A percentile compares a stretch with the other conserved stretches of the same genome.
phyloP scores from a whole-genome alignment of 495 filamentous ascomycete genomes.

The Terfezia boudieri region DNA sequence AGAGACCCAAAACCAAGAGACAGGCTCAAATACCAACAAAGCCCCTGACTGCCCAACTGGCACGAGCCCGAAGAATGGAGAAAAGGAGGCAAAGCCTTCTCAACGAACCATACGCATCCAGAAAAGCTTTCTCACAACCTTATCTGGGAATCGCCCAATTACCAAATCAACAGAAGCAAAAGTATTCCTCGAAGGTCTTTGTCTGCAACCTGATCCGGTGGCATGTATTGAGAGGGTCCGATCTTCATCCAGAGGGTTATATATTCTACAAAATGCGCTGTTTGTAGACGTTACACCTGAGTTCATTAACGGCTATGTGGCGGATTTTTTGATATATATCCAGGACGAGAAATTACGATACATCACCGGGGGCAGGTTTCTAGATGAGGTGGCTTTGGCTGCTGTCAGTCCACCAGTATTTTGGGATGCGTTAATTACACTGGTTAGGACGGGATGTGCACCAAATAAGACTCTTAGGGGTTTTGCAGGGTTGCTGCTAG shows the following conservation, averaged over 20 bases:
- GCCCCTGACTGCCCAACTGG: too few relatives aligned
- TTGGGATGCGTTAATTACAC: constrained; percentile 33
- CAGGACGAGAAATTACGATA: constrained; percentile 27
- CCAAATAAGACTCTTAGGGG: constrained; percentile 21
- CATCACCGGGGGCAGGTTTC: constrained; percentile 32
- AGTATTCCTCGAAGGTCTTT: constrained; percentile 36
- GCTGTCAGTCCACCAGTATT: constrained; percentile 38
- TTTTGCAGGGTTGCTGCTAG: constrained; percentile 37
- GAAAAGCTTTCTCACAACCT: too few relatives aligned
- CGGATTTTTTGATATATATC: constrained; percentile 21
- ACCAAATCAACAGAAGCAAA: too few relatives aligned
- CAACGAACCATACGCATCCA: too few relatives aligned
- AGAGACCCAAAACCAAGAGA: too few relatives aligned
- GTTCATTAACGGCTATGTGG: constrained; percentile 31
- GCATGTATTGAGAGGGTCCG: constrained; percentile 34
- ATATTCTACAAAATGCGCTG: constrained; percentile 27
- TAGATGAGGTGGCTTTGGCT: constrained; percentile 29
- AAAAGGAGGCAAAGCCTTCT: too few relatives aligned
- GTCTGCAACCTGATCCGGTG: constrained; percentile 25
- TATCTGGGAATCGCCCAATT: too few relatives aligned
- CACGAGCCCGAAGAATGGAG: too few relatives aligned
- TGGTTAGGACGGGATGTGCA: constrained; percentile 23
- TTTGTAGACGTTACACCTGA: constrained; percentile 25
- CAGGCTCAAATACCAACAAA: too few relatives aligned
- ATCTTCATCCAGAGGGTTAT: constrained; percentile 25